Base-by-base conservation (phyloP, 164 flowering plant species). In the Dillenia turbinata region DNA sequence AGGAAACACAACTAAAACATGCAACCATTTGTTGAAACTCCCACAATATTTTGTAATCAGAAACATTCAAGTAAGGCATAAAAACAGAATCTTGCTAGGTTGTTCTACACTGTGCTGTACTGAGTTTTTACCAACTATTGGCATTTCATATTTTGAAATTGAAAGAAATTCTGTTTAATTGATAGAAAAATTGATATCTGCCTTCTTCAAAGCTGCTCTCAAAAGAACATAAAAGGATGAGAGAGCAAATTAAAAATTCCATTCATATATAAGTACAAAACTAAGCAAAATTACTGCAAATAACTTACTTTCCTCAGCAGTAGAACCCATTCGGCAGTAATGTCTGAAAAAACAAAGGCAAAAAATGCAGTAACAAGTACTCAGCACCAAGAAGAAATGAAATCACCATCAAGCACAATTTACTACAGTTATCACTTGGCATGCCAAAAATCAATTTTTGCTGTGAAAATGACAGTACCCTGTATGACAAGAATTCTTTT, bases 241-340 rank as follows among this genome's bases (percentile, higher is more conserved):
- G 51, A 47, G 43, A 46, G 15, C n/a, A 59, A 50, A 44, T 50
- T 44, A 16, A 14, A 56, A 12, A 5, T 43, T 16, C 16, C 43
- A 9, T 43, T 11, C 14, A 19, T 49, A 51, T 49, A 61, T 8
- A 13, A 52, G 40, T 51, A 12, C 0, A 44, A 33, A 26, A 66
- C 14, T 6, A 57, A n/a, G n/a, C 40, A 15, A 52, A 60, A 10
- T 22, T 44, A 33, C 55, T 56, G 44, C 16, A 61, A 26, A 40
- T 69, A 58, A 68, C 86, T 73, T 70, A 94, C 98, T 59, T 70
- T 69, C 70, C 75, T 88, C 77, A 47, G 78, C 33, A 52, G 87
- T 89, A 50, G 99, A 94, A 59, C 99, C 99, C 62, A 79, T 64
- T 70, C 97, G 78, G 82, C 99, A 94, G 69, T 85, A 94, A 76